phyloP scores from a whole-genome alignment of 331 rosid species.

The Malus hybrid region DNA sequence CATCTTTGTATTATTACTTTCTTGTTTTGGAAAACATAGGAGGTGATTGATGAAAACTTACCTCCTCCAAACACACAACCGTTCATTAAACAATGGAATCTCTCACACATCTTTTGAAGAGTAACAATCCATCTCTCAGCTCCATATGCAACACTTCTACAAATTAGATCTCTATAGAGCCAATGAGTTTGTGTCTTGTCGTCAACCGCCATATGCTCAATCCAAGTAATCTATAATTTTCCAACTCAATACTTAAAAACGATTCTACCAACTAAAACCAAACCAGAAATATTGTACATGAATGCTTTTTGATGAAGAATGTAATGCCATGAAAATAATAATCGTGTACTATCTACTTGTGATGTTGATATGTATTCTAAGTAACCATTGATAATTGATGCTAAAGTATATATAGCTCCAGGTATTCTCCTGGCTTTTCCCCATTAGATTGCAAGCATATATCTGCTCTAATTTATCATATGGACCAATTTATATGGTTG shows the following conservation, averaged over 20 bases:
- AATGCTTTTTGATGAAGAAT: background rate
- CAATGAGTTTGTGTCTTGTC: slow-evolving; percentile 40
- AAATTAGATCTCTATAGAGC: slow-evolving; percentile 40
- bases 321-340: background rate
- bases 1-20: too few species aligned
- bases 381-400: too few species aligned
- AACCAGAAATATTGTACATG: background rate
- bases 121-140: slow-evolving; percentile 61
- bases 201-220: slow-evolving; percentile 70
- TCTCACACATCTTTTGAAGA: slow-evolving; percentile 66
- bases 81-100: slow-evolving; percentile 20
- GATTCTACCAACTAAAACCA: background rate
- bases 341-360: background rate
- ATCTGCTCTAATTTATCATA: background rate
- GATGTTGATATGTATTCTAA: too few species aligned
- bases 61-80: slow-evolving; percentile 30
- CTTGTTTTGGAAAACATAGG: too few species aligned
- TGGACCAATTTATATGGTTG: background rate
- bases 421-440: background rate
- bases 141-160: slow-evolving; percentile 35
- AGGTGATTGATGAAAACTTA: background rate
- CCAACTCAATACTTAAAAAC: background rate
- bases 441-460: background rate
- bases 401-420: background rate
- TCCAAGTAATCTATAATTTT: slow-evolving; percentile 52